phyloP scores from a whole-genome alignment of 495 filamentous ascomycete species.

The Chaetomidium leptoderma region DNA sequence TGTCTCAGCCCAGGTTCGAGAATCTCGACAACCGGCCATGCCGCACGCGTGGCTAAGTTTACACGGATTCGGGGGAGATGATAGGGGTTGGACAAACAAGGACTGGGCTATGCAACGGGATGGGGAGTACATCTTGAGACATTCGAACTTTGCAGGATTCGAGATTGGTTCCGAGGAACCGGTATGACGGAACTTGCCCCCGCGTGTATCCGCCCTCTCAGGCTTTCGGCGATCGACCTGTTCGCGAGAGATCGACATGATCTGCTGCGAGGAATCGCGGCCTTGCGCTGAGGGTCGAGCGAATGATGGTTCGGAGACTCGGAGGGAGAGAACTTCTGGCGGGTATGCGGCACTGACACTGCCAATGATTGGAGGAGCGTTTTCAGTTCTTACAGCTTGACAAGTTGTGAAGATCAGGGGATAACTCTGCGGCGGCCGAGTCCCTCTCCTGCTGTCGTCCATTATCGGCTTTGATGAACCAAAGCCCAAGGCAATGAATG shows the following conservation, averaged over 20 bases:
- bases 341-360: not conserved
- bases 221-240: not conserved
- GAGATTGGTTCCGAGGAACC: not conserved
- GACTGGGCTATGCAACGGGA: not conserved
- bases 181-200: not conserved
- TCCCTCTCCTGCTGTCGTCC: no score
- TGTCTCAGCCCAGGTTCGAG: not conserved
- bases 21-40: no score
- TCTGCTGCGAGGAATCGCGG: not conserved
- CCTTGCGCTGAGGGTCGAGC: not conserved
- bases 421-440: no score
- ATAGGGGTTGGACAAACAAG: not conserved
- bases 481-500: no score
- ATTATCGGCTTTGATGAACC: no score
- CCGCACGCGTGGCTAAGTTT: no score
- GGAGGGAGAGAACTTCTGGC: not conserved
- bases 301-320: no score
- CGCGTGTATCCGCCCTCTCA: not conserved
- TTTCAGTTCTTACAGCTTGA: no score
- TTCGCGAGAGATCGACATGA: slow-evolving; percentile 8
- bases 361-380: not conserved
- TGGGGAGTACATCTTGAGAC: slow-evolving; percentile 1
- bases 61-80: no score
- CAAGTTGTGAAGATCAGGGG: no score
- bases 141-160: not conserved